Conservation (phyloP, 805 yeast species). For the Danielia reshetovae region DNA sequence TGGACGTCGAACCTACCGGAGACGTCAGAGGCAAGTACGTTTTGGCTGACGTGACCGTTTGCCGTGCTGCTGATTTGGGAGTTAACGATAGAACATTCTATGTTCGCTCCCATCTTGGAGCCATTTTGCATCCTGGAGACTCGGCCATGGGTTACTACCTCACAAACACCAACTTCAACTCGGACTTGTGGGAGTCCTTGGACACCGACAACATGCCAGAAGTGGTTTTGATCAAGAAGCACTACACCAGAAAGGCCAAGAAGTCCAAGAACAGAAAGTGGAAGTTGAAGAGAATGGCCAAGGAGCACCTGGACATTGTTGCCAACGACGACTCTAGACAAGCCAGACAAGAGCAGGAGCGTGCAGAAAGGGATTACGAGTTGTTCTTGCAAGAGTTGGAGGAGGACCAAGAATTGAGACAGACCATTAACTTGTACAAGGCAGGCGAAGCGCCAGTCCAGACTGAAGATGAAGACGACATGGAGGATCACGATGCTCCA, state of each 20-base stretch:
- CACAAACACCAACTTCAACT: slow-evolving; percentile 82
- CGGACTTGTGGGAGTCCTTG: slow-evolving; percentile 74
- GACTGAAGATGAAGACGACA: slow-evolving; percentile 36
- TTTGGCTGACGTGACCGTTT: slow-evolving; percentile 85
- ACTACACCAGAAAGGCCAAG: slow-evolving; percentile 74
- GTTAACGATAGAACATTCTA: slow-evolving; percentile 77
- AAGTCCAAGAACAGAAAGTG: slow-evolving; percentile 77
- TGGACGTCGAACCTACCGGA: slow-evolving; percentile 93
- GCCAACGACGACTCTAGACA: slow-evolving; percentile 67
- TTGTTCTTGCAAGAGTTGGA: slow-evolving; percentile 94
- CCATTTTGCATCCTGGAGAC: slow-evolving; percentile 93
- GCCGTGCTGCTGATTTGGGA: slow-evolving; percentile 87
- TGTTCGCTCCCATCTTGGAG: slow-evolving; percentile 90
- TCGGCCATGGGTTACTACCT: slow-evolving; percentile 88
- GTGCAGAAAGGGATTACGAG: slow-evolving; percentile 94
- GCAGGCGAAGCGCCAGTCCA: slow-evolving; percentile 32
- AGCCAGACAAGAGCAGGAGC: slow-evolving; percentile 83
- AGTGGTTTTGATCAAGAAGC: slow-evolving; percentile 84
- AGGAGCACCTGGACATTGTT: slow-evolving; percentile 84
- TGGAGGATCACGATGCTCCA: slow-evolving; percentile 69
- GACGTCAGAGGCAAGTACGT: slow-evolving; percentile 70
- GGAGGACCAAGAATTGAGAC: slow-evolving; percentile 93
- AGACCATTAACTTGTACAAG: slow-evolving; percentile 84
- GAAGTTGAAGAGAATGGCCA: slow-evolving; percentile 97
- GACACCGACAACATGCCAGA: slow-evolving; percentile 69